Evolutionary conservation across 352 stramenopile species (phyloP).

Genomic region (Phytophthora pini): DNA sequence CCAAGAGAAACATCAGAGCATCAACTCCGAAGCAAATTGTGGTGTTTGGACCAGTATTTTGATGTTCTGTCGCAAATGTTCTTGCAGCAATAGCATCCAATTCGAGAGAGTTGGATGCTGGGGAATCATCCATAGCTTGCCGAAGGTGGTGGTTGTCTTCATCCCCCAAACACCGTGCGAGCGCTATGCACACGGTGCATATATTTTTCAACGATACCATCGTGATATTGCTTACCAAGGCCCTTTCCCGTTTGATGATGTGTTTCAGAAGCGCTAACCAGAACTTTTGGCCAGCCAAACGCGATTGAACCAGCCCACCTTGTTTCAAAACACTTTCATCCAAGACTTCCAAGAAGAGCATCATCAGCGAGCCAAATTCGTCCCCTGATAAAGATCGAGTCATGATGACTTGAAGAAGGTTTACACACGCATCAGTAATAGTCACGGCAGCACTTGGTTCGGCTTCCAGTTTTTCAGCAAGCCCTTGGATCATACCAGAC

Average conservation of each 20-base stretch:
- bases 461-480: conserved; percentile 20
- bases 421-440: conserved; percentile 45
- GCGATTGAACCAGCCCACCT: conserved; percentile 1
- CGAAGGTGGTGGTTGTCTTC: conserved; percentile 52
- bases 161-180: conserved; percentile 63
- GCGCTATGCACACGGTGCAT: conserved; percentile 53
- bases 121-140: neutral
- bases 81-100: neutral
- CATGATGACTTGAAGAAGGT: conserved; percentile 50
- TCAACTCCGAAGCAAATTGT: conserved; percentile 60
- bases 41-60: neutral
- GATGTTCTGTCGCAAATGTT: neutral
- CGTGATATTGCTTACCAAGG: conserved; percentile 50
- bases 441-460: conserved; percentile 3
- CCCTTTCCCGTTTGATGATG: conserved; percentile 54
- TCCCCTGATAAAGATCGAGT: conserved; percentile 55
- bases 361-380: conserved; percentile 67
- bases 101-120: neutral
- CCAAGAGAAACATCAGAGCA: conserved; percentile 58
- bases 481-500: conserved; percentile 16
- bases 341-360: conserved; percentile 66
- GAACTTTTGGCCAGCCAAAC: conserved; percentile 50
- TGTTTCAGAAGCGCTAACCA: conserved; percentile 71
- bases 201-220: conserved; percentile 66
- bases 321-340: conserved; percentile 40